Evolutionary conservation across 2,329 filamentous ascomycete species (phyloP).

Genomic region (Camptophora hylomeconis): DNA sequence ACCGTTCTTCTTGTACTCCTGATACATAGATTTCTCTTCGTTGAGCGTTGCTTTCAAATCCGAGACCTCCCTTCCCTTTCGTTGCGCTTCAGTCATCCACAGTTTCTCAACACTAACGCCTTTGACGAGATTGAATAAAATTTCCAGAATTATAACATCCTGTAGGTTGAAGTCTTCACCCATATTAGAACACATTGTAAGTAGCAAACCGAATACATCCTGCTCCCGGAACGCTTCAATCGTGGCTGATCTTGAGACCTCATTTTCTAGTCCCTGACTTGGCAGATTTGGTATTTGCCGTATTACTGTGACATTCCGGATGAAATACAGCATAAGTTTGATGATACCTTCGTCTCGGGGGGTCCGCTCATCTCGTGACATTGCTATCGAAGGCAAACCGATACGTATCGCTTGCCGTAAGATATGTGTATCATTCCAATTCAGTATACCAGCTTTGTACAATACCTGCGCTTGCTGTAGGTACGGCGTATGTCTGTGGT

Average conservation of each 20-base stretch:
- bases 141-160: slow-evolving; percentile 80
- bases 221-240: slow-evolving; percentile 85
- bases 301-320: slow-evolving; percentile 82
- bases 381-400: slow-evolving; percentile 73
- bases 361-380: slow-evolving; percentile 61
- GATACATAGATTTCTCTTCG: slow-evolving; percentile 74
- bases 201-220: slow-evolving; percentile 72
- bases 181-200: slow-evolving; percentile 84
- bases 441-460: slow-evolving; percentile 82
- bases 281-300: slow-evolving; percentile 57
- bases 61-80: slow-evolving; percentile 53
- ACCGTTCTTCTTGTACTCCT: slow-evolving; percentile 61
- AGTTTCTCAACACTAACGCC: slow-evolving; percentile 72
- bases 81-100: slow-evolving; percentile 68
- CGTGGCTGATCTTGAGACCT: slow-evolving; percentile 74
- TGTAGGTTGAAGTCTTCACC: slow-evolving; percentile 85
- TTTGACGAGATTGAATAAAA: slow-evolving; percentile 84
- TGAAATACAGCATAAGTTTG: slow-evolving; percentile 74
- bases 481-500: slow-evolving; percentile 82
- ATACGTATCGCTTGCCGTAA: slow-evolving; percentile 70
- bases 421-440: slow-evolving; percentile 64
- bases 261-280: slow-evolving; percentile 76
- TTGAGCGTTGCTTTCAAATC: slow-evolving; percentile 64
- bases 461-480: slow-evolving; percentile 74
- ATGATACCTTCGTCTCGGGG: slow-evolving; percentile 82